Base-by-base conservation (phyloP, 1,284 basidiomycete species). In the Takashimella tepidaria region DNA sequence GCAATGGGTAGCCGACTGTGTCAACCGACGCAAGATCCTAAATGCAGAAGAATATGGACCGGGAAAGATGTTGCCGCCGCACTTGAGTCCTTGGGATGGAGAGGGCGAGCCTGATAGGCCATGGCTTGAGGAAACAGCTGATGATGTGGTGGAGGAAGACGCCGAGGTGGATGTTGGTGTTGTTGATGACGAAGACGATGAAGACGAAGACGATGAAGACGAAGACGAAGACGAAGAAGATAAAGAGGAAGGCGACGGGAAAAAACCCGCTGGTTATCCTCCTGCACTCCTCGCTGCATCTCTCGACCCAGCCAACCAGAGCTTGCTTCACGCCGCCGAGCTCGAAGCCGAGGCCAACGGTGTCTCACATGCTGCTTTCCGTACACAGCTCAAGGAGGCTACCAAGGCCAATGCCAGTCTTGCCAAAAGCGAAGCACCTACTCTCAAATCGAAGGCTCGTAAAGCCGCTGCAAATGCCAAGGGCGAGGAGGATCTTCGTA, bases 1-100 rank as follows among this genome's bases (percentile, higher is more conserved):
- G 16, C 96, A 98, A 75, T 98, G 96, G 95, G 83, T 98, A 24
- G 89, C 93, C 31, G 96, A 99, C 76, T 96, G 89, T 70, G 85
- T 96, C 68, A 98, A 98, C 74, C 83, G 85, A 21, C 84, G 85
- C 19, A 89, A 83, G 72, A 81, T 97, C 53, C 80, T 98, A 27
- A 81, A 91, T 1, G 89, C 93, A 63, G 92, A 88, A 54, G 80
- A 83, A 46, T 98, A 98, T 72, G 82, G 80, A 10, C 92, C 92
- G 62, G 96, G 93, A 1, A 83, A 85, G 63, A 83, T 84, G 2
- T 82, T 98, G 44, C 96, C 96, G 4, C 93, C 96, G 27, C 96
- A 98, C 78, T 75, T 98, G 59, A 95, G 90, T 78, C 96, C 96
- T 19, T 99, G 98, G 77, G 83, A 84, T 56, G 90, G 85, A 45